These are phyloP conservation scores for Corylus americana DNA, from an alignment of 306 rosid genomes.

Conservation along the genomic window DNA sequence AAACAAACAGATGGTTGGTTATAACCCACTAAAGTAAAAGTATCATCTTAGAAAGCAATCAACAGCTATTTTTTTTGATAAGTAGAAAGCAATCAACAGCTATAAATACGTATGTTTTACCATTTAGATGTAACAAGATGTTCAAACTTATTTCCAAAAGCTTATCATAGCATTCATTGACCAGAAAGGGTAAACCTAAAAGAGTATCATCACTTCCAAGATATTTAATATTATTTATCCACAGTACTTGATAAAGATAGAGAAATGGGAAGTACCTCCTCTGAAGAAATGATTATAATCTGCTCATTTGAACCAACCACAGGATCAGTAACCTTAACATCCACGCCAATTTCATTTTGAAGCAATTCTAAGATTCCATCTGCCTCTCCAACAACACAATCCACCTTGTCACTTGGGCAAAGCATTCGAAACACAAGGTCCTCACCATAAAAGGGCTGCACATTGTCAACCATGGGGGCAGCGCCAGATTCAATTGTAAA, in stretches of 20 bases:
- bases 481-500: constrained; percentile 61
- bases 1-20: constrained; percentile 29
- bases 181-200: constrained; percentile 8
- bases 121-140: constrained; percentile 8
- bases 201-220: constrained; percentile 13
- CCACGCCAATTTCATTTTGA: constrained; percentile 86
- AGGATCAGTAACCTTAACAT: constrained; percentile 67
- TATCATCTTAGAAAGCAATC: constrained; percentile 3
- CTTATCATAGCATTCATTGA: constrained; percentile 17
- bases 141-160: constrained; percentile 20
- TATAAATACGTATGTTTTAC: background rate
- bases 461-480: constrained; percentile 52
- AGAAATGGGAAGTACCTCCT: constrained; percentile 64
- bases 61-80: background rate
- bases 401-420: constrained; percentile 80
- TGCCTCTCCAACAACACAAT: constrained; percentile 76
- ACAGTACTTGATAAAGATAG: constrained; percentile 12
- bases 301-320: constrained; percentile 78
- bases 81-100: background rate
- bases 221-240: background rate
- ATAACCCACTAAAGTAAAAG: constrained; percentile 17
- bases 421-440: constrained; percentile 89
- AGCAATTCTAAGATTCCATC: constrained; percentile 82
- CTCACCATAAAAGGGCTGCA: constrained; percentile 61
- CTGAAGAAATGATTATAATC: constrained; percentile 82